Evolutionary conservation across 345 rosid species (phyloP), one percentile per base, ranked within the genome.

Genomic region (Lepidium didymum): DNA sequence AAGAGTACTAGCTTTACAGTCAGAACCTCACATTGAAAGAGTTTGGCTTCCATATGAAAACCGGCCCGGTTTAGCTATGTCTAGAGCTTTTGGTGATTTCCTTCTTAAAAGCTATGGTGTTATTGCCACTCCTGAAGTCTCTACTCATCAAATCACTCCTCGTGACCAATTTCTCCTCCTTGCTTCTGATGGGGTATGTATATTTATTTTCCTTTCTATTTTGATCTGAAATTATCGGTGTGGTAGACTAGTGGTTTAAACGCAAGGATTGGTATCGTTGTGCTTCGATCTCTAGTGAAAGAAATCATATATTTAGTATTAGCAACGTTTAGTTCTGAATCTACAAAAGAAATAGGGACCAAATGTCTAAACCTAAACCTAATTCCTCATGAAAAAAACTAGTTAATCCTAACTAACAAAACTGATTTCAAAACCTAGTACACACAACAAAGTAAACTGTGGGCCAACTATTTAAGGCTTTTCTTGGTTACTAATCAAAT

Each of bases 51-150:
- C 98, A 0, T 34, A 69, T 46, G 89, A 83, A 61, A 86, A 93
- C 81, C 36, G 61, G 4, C 98, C 98, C 1, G 98, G 98, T 11
- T 64, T 90, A n/a, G 98, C 98, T 60, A 93, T 93, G 98, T 85
- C 98, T 14, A 79, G 98, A 19, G 91, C 97, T 67, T 87, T 93
- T 0, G 97, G 98, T 0, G 96, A 93, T 62, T 88, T 81, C 64
- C 41, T 83, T 14, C 90, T 90, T 18, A 87, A 93, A 70, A 64
- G 81, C 50, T 82, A 85, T 6, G 97, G 98, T 50, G 69, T 90
- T 6, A 90, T 86, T 35, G 87, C 97, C 1, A 60, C 79, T 31
- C 98, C 98, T 0, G 81, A 93, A 1, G 68, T 92, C 74, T 84
- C 89, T 56, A 55, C 62, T 44, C 88, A 70, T 77, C 85, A 77